phyloP scores from a whole-genome alignment of 116 monocot genomes.

The Zostera marina region DNA sequence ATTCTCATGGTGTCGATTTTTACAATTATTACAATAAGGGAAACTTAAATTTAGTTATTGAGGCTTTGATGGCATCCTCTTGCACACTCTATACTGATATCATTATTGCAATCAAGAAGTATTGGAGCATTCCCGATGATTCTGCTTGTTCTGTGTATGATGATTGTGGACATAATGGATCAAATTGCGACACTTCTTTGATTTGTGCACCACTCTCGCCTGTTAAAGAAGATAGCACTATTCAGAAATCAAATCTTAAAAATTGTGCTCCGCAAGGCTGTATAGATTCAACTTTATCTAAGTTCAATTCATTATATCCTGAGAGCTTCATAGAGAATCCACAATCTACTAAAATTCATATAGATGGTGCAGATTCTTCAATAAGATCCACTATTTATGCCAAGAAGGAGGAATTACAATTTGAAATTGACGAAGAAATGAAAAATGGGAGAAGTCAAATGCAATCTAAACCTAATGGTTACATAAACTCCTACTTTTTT shows the following conservation, averaged over 20 bases:
- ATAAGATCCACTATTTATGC: background rate
- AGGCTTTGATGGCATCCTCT: conserved; percentile 38
- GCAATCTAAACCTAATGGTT: conserved; percentile 31
- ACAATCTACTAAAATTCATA: conserved; percentile 2
- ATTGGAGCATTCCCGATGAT: conserved; percentile 18
- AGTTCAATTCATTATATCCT: conserved; percentile 5
- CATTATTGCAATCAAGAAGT: conserved; percentile 27
- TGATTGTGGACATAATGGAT: conserved; percentile 5
- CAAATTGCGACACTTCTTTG: background rate
- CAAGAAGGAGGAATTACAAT: background rate
- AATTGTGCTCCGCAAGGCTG: conserved; percentile 7
- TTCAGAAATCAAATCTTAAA: background rate
- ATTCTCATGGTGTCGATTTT: conserved; percentile 26
- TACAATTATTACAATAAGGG: conserved; percentile 52
- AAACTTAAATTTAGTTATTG: conserved; percentile 43
- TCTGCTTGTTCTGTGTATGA: conserved; percentile 2
- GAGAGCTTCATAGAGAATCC: background rate
- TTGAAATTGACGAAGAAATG: background rate
- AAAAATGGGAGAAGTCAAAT: conserved; percentile 1
- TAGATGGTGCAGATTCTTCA: background rate
- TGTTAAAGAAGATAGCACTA: background rate
- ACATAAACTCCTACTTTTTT: conserved; percentile 71
- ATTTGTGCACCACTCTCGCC: background rate
- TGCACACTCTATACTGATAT: conserved; percentile 24
- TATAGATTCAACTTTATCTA: conserved; percentile 4